Evolutionary conservation across 306 rosid genomes (phyloP).

Genomic region (Quercus alba): DNA sequence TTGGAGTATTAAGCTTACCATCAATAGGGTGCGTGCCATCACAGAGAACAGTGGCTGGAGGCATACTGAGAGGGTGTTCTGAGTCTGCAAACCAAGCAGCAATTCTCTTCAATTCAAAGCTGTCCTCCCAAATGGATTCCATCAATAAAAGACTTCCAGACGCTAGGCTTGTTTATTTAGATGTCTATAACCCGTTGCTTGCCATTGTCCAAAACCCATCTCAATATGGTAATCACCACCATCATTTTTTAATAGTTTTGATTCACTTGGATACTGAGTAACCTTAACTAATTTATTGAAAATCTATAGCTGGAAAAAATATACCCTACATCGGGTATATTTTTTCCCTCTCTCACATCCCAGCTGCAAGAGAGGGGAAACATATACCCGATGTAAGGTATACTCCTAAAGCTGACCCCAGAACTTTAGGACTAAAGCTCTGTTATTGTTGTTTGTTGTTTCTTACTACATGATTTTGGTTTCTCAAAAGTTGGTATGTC

Average conservation of each 20-base stretch:
- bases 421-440: too few species aligned
- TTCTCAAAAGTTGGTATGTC: too few species aligned
- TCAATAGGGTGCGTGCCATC: slow-evolving; percentile 46
- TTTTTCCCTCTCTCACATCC: too few species aligned
- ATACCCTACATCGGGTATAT: too few species aligned
- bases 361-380: too few species aligned
- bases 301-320: too few species aligned
- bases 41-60: slow-evolving; percentile 49
- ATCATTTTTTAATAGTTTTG: background rate
- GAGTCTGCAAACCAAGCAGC: slow-evolving; percentile 36
- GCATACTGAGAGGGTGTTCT: slow-evolving; percentile 27
- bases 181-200: slow-evolving; percentile 14
- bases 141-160: slow-evolving; percentile 25
- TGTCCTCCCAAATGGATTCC: slow-evolving; percentile 19
- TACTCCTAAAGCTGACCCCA: background rate
- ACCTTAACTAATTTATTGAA: too few species aligned
- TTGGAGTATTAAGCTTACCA: slow-evolving; percentile 26
- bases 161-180: slow-evolving; percentile 48
- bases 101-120: slow-evolving; percentile 47
- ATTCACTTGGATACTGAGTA: background rate
- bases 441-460: too few species aligned
- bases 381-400: background rate
- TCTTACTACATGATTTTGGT: too few species aligned
- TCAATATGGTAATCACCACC: slow-evolving; percentile 29
- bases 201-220: slow-evolving; percentile 31